A percentile compares a stretch with the other conserved stretches of the same genome.
Conservation (phyloP, 2,329 filamentous ascomycete species). For the Thyridium curvatum region DNA sequence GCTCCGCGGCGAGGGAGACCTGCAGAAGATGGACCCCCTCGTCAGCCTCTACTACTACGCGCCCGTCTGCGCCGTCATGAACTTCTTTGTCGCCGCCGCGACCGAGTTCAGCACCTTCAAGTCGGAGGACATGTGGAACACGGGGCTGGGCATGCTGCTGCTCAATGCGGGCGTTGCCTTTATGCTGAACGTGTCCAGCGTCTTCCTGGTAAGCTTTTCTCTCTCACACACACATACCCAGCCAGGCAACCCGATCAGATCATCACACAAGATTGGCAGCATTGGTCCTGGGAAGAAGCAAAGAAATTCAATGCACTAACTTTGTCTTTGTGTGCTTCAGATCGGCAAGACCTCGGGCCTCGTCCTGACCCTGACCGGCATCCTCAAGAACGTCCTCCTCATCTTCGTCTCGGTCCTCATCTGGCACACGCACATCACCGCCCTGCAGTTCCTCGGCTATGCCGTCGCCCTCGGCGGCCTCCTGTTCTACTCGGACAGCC, state of each 20-base stretch:
- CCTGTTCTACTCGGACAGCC: conserved; percentile 37
- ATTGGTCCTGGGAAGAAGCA: no score
- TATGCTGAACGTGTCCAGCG: conserved; percentile 73
- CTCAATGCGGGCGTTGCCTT: conserved; percentile 75
- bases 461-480: conserved; percentile 54
- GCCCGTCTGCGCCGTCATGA: conserved; percentile 77
- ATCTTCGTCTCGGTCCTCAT: conserved; percentile 71
- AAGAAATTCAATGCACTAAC: background rate
- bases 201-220: conserved; percentile 63
- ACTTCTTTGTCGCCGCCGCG: conserved; percentile 62
- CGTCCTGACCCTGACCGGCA: conserved; percentile 78
- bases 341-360: conserved; percentile 85
- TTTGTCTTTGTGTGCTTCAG: conserved; percentile 31
- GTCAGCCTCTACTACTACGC: conserved; percentile 89
- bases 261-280: no score
- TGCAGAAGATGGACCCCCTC: conserved; percentile 84
- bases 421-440: conserved; percentile 66
- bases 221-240: conserved; percentile 7
- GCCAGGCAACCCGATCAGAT: background rate
- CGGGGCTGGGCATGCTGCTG: conserved; percentile 57
- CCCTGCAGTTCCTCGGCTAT: conserved; percentile 73
- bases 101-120: conserved; percentile 63
- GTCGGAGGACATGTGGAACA: conserved; percentile 56
- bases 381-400: conserved; percentile 82
- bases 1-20: conserved; percentile 30